Conservation (phyloP, 257 asterid species). For the Solanum medicagineum region DNA sequence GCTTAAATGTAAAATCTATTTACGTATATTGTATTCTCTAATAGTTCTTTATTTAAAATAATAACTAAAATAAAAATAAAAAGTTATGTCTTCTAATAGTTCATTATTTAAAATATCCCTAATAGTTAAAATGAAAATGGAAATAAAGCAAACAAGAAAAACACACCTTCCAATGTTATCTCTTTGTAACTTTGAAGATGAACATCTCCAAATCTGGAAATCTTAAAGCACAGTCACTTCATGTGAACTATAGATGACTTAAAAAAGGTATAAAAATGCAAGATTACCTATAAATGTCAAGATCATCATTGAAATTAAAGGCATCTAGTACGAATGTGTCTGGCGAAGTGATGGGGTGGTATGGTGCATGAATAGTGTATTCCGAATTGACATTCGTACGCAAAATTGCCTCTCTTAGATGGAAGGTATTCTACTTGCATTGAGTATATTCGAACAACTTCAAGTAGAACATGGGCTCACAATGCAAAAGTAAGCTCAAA, state of each 20-base stretch:
- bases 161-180: slow-evolving; percentile 37
- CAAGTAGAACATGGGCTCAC: slow-evolving; percentile 76
- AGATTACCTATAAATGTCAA: slow-evolving; percentile 25
- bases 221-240: background rate
- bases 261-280: background rate
- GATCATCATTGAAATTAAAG: slow-evolving; percentile 30
- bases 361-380: slow-evolving; percentile 47
- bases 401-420: slow-evolving; percentile 28
- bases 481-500: slow-evolving; percentile 62
- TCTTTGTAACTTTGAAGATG: slow-evolving; percentile 42
- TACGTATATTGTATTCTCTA: no score
- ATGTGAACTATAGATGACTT: background rate
- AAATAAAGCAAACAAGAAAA: background rate
- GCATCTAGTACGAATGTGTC: slow-evolving; percentile 47
- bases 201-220: slow-evolving; percentile 42
- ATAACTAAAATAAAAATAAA: no score
- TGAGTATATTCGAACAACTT: slow-evolving; percentile 65
- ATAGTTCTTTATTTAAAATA: no score
- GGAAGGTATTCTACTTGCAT: slow-evolving; percentile 72
- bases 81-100: background rate
- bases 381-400: slow-evolving; percentile 36
- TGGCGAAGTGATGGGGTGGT: slow-evolving; percentile 50
- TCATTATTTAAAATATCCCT: background rate
- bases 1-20: no score
- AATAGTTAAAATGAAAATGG: background rate